Conservation (phyloP, 768 basidiomycete species). For the Mycena pura region DNA sequence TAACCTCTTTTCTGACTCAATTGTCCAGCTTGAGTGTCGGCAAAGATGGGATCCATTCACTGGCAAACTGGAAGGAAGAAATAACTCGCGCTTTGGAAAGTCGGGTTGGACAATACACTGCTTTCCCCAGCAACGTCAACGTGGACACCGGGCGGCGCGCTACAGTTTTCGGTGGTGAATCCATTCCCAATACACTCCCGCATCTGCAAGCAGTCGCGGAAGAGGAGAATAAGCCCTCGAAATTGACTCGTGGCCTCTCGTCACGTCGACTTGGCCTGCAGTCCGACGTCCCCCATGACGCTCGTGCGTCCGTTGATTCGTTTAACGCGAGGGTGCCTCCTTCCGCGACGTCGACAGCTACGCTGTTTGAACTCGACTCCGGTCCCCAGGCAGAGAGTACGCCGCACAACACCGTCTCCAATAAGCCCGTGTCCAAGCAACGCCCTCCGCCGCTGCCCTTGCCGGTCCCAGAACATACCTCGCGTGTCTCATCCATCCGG, state of each 20-base stretch:
- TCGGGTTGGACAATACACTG: slow-evolving; percentile 47
- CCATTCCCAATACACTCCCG: slow-evolving; percentile 39
- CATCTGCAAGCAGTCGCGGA: slow-evolving; percentile 49
- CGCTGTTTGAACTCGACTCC: slow-evolving; percentile 62
- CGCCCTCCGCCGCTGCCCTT: slow-evolving; percentile 44
- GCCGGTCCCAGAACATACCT: slow-evolving; percentile 32
- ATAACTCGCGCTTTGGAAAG: slow-evolving; percentile 55
- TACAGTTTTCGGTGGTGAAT: slow-evolving; percentile 54
- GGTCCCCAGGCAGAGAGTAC: slow-evolving; percentile 70
- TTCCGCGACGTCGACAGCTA: slow-evolving; percentile 67
- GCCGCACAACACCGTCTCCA: slow-evolving; percentile 56
- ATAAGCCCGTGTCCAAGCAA: slow-evolving; percentile 39
- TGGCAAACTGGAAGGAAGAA: slow-evolving; percentile 61
- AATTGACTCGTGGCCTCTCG: slow-evolving; percentile 42
- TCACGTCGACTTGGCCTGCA: slow-evolving; percentile 55
- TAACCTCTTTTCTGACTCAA: background rate
- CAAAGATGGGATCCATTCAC: slow-evolving; percentile 60
- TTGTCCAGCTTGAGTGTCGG: slow-evolving; percentile 64
- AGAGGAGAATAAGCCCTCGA: slow-evolving; percentile 42
- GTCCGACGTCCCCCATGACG: slow-evolving; percentile 56
- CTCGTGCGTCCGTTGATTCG: slow-evolving; percentile 57
- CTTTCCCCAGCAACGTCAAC: slow-evolving; percentile 48
- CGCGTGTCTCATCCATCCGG: slow-evolving; percentile 31
- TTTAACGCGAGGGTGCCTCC: slow-evolving; percentile 43
- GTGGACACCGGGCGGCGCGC: slow-evolving; percentile 52